Base-by-base conservation (phyloP, 768 basidiomycete genomes). In the Asterophora parasitica region DNA sequence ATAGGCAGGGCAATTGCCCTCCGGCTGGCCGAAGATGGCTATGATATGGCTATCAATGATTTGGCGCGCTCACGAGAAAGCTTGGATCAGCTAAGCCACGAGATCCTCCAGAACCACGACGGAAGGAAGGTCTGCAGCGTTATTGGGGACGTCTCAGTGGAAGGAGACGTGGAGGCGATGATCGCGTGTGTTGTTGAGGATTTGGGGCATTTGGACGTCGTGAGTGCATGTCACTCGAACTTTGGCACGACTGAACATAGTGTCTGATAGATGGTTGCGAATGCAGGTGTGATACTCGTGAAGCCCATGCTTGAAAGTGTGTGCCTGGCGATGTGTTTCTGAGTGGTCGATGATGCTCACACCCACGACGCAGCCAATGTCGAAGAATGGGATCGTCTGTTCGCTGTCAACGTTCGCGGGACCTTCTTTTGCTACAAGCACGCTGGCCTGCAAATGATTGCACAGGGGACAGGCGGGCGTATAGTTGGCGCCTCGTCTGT, bases 401-500 rank as follows among this genome's bases (percentile, higher is more conserved):
- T 68, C 27, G 30, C 54, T 1, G 58, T 70, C 48, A 76, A 76
- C 42, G 57, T 58, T 5, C 58, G 62, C 7, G 72, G 74, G 1
- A 56, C 61, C 0, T 72, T 71, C 33, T 53, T 73, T 1, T 72
- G 71, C 53, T 74, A 72, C 56, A 68, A 69, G 40, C 62, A 67
- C 43, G 72, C 74, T 4, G 73, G 63, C 4, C 39, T 62, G 15
- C 61, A 65, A 42, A 77, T 77, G 75, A 65, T 75, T 28, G 58
- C 60, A 19, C 73, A 75, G 58, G 71, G 71, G 20, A 54, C 53
- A 3, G 74, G 75, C 5, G 75, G 75, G 0, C 59, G 71, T 35
- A 70, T 76, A 19, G 65, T 76, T 15, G 73, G 73, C 10, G 72
- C 72, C 1, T 67, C 62, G 8, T 77, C 74, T 4, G 50, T 70